phyloP scores from a whole-genome alignment of 2,329 filamentous ascomycete species.

The Clarireedia paspali region DNA sequence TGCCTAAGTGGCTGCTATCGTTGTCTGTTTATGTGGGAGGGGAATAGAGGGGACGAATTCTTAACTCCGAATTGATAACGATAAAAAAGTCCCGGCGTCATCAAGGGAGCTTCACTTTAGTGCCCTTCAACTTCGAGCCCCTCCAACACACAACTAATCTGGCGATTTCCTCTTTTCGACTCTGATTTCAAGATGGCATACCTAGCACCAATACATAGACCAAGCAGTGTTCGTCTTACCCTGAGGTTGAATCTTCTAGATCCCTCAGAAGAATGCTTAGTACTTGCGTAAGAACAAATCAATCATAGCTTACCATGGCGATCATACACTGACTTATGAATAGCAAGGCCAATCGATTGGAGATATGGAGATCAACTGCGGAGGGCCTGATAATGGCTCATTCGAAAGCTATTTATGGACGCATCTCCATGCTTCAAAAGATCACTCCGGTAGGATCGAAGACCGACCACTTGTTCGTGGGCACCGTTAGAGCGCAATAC shows the following conservation, averaged over 20 bases:
- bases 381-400: constrained; percentile 54
- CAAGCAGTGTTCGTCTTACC: constrained; percentile 86
- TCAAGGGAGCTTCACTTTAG: constrained; percentile 5
- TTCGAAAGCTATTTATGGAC: constrained; percentile 73
- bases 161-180: neutral
- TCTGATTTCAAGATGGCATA: constrained; percentile 64
- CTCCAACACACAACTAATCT: neutral
- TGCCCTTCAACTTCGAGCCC: neutral
- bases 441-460: constrained; percentile 65
- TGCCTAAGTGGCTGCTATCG: neutral
- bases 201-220: constrained; percentile 83
- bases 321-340: constrained; percentile 14
- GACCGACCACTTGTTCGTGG: constrained; percentile 84
- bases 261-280: constrained; percentile 68
- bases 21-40: neutral
- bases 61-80: constrained; percentile 12
- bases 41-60: neutral
- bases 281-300: constrained; percentile 65
- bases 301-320: neutral
- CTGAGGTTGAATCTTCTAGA: constrained; percentile 71
- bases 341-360: constrained; percentile 77
- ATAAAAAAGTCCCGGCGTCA: constrained; percentile 5
- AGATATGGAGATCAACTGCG: constrained; percentile 68
- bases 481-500: constrained; percentile 83
- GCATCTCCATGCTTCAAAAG: constrained; percentile 76